Evolutionary conservation across 169 alveolate species (phyloP).

Genomic region (Miamiensis avidus): DNA sequence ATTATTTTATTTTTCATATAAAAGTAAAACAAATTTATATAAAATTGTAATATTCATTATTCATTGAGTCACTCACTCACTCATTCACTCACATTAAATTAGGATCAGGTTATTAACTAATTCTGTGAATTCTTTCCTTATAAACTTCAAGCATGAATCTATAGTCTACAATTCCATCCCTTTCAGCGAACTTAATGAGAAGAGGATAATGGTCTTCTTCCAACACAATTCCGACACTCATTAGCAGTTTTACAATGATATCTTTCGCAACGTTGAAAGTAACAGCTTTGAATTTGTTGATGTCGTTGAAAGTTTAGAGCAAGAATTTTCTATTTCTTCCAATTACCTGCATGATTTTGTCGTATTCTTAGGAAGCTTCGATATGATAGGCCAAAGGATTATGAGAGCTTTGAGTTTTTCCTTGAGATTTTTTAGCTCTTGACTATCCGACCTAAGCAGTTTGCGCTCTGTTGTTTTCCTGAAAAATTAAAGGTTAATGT

Average conservation of each 20-base stretch:
- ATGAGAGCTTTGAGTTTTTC: neutral
- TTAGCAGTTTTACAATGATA: slow-evolving; percentile 32
- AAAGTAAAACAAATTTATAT: too few species aligned
- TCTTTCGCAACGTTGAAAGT: slow-evolving; percentile 27
- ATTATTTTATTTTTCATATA: too few species aligned
- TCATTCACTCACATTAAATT: neutral
- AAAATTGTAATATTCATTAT: too few species aligned
- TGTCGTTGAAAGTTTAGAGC: slow-evolving; percentile 32
- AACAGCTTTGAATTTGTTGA: slow-evolving; percentile 1
- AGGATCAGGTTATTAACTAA: slow-evolving; percentile 31
- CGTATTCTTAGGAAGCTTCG: slow-evolving; percentile 51
- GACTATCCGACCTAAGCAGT: neutral
- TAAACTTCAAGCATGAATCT: slow-evolving; percentile 55
- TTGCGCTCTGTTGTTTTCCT: too few species aligned
- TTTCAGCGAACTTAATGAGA: slow-evolving; percentile 50
- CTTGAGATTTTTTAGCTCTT: neutral
- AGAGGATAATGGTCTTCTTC: slow-evolving; percentile 39
- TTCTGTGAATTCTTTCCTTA: slow-evolving; percentile 49
- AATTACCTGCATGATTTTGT: slow-evolving; percentile 26
- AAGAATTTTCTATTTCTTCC: slow-evolving; percentile 59
- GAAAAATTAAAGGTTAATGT: too few species aligned
- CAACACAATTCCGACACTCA: slow-evolving; percentile 30
- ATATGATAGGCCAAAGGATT: slow-evolving; percentile 7
- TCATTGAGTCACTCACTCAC: too few species aligned
- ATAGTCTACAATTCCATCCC: slow-evolving; percentile 52